Percentiles rank a stretch among this genome's conserved stretches.
These are phyloP conservation scores for Inga oerstediana DNA, from an alignment of 306 rosid genomes.

Conservation along the genomic window DNA sequence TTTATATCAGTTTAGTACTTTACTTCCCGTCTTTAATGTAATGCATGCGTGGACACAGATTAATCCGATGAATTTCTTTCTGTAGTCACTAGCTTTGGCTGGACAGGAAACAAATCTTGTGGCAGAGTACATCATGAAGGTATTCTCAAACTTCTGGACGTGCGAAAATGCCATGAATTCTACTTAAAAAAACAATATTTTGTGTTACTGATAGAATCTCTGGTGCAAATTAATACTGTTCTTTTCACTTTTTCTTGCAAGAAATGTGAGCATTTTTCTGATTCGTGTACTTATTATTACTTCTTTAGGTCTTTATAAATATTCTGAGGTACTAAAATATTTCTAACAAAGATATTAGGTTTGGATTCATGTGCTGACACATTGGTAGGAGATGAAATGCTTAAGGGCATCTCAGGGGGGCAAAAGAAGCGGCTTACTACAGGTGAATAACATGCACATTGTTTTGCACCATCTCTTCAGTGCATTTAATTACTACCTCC, in stretches of 20 bases:
- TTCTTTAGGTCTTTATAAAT: constrained; percentile 15
- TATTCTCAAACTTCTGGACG: constrained; percentile 50
- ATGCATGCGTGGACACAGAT: constrained; percentile 8
- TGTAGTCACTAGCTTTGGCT: constrained; percentile 94
- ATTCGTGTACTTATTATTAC: background rate
- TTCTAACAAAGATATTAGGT: constrained; percentile 95
- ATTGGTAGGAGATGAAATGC: constrained; percentile 98
- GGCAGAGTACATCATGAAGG: constrained; percentile 95
- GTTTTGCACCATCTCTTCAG: constrained; percentile 18
- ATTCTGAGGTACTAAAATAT: constrained; percentile 56
- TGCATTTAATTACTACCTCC: constrained; percentile 9
- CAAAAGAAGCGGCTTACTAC: constrained; percentile 99
- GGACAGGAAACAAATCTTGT: constrained; percentile 87
- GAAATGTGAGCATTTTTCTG: background rate
- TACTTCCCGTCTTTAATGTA: background rate
- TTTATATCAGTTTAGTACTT: background rate
- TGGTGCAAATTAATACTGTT: background rate
- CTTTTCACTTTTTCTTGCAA: background rate
- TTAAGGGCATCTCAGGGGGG: constrained; percentile 97
- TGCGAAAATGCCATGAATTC: background rate
- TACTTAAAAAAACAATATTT: background rate
- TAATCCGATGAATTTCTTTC: constrained; percentile 30
- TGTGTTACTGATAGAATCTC: background rate
- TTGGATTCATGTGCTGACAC: constrained; percentile 99
- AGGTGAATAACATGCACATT: constrained; percentile 46